These are phyloP conservation scores for Solanum microdontum DNA, from an alignment of 257 asterid genomes.

Conservation along the genomic window DNA sequence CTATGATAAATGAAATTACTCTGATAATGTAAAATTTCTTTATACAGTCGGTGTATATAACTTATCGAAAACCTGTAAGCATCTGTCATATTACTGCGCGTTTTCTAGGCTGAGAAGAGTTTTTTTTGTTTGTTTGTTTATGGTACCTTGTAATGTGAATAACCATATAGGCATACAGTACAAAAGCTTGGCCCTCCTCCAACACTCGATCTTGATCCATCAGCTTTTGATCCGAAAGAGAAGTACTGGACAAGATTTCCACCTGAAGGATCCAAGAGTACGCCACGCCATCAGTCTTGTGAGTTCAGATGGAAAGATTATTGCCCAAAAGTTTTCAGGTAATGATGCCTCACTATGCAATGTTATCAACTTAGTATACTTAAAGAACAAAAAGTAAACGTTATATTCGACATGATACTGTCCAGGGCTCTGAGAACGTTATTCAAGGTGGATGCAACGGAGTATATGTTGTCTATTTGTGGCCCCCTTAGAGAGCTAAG, in stretches of 20 bases:
- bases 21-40: background rate
- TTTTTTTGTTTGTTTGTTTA: background rate
- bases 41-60: background rate
- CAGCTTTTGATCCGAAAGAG: conserved; percentile 88
- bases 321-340: conserved; percentile 96
- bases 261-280: conserved; percentile 72
- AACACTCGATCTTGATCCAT: conserved; percentile 68
- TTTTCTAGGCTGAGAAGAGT: background rate
- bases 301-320: conserved; percentile 96
- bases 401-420: background rate
- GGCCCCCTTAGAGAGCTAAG: conserved; percentile 90
- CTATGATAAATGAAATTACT: background rate
- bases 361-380: background rate
- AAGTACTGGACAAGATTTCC: conserved; percentile 95
- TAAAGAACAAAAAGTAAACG: background rate
- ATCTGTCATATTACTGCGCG: background rate
- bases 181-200: conserved; percentile 85
- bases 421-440: conserved; percentile 68
- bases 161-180: conserved; percentile 66
- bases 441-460: conserved; percentile 95
- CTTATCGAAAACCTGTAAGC: background rate
- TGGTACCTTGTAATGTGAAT: background rate
- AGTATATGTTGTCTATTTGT: conserved; percentile 89
- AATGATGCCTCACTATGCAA: background rate
- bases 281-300: conserved; percentile 79